Evolutionary conservation across 768 basidiomycete species (phyloP).

Genomic region (Russula ochroleuca): DNA sequence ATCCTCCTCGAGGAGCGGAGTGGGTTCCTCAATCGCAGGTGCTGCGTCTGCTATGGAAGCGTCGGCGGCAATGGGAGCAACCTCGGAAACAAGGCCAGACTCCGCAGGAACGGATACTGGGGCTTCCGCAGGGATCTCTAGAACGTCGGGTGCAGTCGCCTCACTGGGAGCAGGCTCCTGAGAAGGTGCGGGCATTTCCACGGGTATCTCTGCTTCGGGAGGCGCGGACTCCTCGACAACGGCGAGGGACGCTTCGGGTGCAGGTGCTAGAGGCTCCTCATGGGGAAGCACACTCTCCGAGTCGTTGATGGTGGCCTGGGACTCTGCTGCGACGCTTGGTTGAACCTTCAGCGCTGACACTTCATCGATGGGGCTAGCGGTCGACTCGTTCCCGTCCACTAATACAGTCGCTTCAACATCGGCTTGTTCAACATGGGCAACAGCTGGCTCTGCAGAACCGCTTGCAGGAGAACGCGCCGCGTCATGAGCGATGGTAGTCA

Average conservation of each 20-base stretch:
- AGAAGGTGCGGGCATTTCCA: neutral
- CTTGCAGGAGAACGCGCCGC: neutral
- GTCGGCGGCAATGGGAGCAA: neutral
- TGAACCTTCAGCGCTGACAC: neutral
- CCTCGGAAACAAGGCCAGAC: neutral
- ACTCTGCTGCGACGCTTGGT: neutral
- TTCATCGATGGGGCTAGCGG: neutral
- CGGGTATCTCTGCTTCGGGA: neutral
- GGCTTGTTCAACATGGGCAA: neutral
- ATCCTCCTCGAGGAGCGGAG: neutral
- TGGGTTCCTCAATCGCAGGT: neutral
- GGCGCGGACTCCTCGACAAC: neutral
- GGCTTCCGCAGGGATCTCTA: neutral
- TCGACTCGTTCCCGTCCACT: neutral
- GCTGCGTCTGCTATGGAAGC: neutral
- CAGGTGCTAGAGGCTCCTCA: neutral
- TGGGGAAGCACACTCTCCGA: neutral
- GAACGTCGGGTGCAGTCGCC: neutral
- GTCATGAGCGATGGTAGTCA: neutral
- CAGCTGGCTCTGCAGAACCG: neutral
- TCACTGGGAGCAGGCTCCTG: conserved; percentile 2
- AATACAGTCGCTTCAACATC: neutral
- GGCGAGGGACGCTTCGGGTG: neutral
- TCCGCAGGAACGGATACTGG: neutral
- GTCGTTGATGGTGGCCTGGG: neutral